phyloP scores from a whole-genome alignment of 164 flowering plant genomes.

The Vitis riparia region DNA sequence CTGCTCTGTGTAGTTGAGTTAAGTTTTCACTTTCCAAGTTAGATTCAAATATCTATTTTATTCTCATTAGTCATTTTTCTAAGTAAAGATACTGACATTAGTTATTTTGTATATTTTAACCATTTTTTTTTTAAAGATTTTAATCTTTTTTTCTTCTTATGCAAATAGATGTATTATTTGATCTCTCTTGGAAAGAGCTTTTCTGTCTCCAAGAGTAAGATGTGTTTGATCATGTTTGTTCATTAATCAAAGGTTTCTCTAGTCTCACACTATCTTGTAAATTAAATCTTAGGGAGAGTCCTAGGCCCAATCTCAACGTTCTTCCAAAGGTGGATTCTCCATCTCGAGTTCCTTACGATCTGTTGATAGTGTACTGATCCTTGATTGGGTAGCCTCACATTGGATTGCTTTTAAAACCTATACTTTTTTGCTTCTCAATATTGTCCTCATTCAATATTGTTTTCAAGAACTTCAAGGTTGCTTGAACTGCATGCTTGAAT shows the following conservation, averaged over 20 bases:
- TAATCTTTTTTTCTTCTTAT: too few relatives aligned
- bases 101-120: too few relatives aligned
- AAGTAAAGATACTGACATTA: too few relatives aligned
- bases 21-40: too few relatives aligned
- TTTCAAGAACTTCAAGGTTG: constrained; percentile 61
- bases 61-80: too few relatives aligned
- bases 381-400: constrained; percentile 61
- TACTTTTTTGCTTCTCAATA: constrained; percentile 67
- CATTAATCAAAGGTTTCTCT: constrained; percentile 54
- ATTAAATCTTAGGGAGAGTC: constrained; percentile 72
- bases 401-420: constrained; percentile 88
- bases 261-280: constrained; percentile 56
- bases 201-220: constrained; percentile 90
- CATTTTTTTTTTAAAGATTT: too few relatives aligned
- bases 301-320: constrained; percentile 88
- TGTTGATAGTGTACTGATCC: constrained; percentile 27
- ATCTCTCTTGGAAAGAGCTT: constrained; percentile 85
- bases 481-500: constrained; percentile 38
- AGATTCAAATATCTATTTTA: too few relatives aligned
- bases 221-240: constrained; percentile 81
- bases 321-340: constrained; percentile 82
- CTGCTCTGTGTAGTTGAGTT: too few relatives aligned
- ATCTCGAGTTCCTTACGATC: constrained; percentile 33
- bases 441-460: constrained; percentile 38
- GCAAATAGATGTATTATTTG: constrained; percentile 70